Conservation (phyloP, 495 filamentous ascomycete genomes). For the Tetracladium marchalianum region DNA sequence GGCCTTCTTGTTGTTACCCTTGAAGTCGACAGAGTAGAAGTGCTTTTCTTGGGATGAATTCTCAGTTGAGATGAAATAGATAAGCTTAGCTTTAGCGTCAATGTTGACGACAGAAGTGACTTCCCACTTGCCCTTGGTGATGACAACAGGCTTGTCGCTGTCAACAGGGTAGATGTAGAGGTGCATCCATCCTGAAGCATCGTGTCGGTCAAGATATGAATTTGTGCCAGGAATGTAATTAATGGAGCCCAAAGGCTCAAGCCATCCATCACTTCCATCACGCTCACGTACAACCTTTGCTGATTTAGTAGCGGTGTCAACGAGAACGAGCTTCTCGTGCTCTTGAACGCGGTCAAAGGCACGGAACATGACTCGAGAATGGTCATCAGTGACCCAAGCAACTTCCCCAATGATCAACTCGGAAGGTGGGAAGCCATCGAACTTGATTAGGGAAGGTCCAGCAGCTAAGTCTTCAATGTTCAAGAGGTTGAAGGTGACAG, state of each 20-base stretch:
- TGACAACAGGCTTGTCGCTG: constrained; percentile 30
- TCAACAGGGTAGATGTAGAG: constrained; percentile 44
- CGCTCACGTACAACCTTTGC: constrained; percentile 36
- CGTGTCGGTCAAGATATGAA: constrained; percentile 46
- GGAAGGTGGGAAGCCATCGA: constrained; percentile 35
- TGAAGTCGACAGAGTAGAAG: constrained; percentile 40
- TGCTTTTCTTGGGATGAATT: constrained; percentile 44
- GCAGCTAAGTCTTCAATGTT: constrained; percentile 24
- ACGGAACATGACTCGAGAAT: constrained; percentile 40
- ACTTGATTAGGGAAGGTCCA: constrained; percentile 22
- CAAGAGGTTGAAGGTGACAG: constrained; percentile 38
- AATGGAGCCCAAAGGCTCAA: constrained; percentile 43
- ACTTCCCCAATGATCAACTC: constrained; percentile 48
- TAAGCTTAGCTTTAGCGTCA: constrained; percentile 33
- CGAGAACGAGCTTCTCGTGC: constrained; percentile 39
- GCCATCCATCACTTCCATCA: constrained; percentile 45
- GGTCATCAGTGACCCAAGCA: constrained; percentile 42
- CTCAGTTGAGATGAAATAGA: constrained; percentile 47
- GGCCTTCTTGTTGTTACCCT: constrained; percentile 32
- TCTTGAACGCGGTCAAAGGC: constrained; percentile 50
- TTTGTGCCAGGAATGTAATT: constrained; percentile 29
- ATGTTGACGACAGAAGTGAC: constrained; percentile 38
- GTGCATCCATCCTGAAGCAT: constrained; percentile 44
- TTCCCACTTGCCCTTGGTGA: constrained; percentile 48
- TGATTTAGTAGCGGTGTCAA: constrained; percentile 28